Conservation (phyloP, 1,139 yeast species). For the Sugiyamaella castrensis region DNA sequence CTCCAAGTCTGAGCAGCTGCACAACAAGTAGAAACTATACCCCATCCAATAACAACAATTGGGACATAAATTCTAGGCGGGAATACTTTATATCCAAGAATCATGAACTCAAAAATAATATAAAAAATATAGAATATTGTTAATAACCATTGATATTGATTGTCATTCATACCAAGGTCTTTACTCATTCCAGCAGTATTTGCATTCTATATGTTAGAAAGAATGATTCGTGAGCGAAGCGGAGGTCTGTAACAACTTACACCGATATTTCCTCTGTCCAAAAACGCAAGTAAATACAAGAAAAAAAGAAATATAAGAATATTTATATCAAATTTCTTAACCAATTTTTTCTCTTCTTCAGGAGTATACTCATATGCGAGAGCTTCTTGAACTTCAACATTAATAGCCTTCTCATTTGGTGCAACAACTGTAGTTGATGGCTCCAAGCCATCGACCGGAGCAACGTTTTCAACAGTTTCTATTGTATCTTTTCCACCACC, state of each 20-base stretch:
- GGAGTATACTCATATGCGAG: constrained; percentile 20
- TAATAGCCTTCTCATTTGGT: constrained; percentile 5
- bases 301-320: constrained; percentile 15
- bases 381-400: constrained; percentile 14
- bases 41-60: constrained; percentile 30
- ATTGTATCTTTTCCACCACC: no score
- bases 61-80: constrained; percentile 31
- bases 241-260: constrained; percentile 37
- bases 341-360: constrained; percentile 20
- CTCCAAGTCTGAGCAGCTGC: constrained; percentile 28
- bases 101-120: constrained; percentile 31
- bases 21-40: constrained; percentile 26
- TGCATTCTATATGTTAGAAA: constrained; percentile 45
- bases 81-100: constrained; percentile 23
- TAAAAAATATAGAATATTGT: constrained; percentile 33
- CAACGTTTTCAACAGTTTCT: no score
- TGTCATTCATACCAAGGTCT: constrained; percentile 45
- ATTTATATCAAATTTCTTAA: constrained; percentile 16
- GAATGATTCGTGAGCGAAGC: constrained; percentile 9
- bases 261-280: constrained; percentile 48
- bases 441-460: not conserved
- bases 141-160: constrained; percentile 36
- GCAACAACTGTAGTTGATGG: constrained; percentile 5
- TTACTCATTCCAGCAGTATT: constrained; percentile 51
- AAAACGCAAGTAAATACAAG: constrained; percentile 20